phyloP scores from a whole-genome alignment of 2,329 filamentous ascomycete species.

The Hypoxylon sp. region DNA sequence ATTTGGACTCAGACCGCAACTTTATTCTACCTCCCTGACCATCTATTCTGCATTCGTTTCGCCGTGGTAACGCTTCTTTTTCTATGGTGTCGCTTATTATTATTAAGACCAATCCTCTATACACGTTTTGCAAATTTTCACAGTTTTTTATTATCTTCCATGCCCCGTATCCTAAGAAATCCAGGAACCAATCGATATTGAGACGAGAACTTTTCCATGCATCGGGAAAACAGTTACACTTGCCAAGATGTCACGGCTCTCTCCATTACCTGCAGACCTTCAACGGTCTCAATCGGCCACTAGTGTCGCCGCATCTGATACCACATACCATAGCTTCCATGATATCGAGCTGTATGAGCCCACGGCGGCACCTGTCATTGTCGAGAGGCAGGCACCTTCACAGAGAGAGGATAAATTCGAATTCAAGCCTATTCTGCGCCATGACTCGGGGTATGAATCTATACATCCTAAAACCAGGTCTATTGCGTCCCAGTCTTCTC shows the following conservation, averaged over 20 bases:
- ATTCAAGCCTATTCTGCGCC: constrained; percentile 64
- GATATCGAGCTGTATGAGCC: constrained; percentile 65
- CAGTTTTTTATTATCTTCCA: constrained; percentile 15
- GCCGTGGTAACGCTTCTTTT: constrained; percentile 33
- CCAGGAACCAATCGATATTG: constrained; percentile 8
- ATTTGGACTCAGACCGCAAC: constrained; percentile 46
- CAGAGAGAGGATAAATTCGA: constrained; percentile 50
- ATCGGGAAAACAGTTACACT: constrained; percentile 28
- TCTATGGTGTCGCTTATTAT: constrained; percentile 17
- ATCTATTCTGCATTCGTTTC: constrained; percentile 27
- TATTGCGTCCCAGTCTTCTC: constrained; percentile 56
- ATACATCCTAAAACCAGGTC: constrained; percentile 59
- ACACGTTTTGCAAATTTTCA: constrained; percentile 9
- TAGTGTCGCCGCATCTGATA: constrained; percentile 63
- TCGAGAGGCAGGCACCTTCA: constrained; percentile 31
- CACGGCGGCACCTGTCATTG: constrained; percentile 44
- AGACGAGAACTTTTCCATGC: constrained; percentile 22
- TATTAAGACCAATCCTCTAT: constrained; percentile 17
- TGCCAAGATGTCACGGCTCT: constrained; percentile 49
- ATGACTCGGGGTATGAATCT: constrained; percentile 73
- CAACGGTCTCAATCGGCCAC: constrained; percentile 56
- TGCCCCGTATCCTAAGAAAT: constrained; percentile 3
- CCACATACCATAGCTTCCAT: constrained; percentile 69
- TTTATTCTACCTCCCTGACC: constrained; percentile 34
- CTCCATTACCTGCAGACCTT: constrained; percentile 43